phyloP scores from a whole-genome alignment of 2,329 filamentous ascomycete species.

The Calonectria pteridis region DNA sequence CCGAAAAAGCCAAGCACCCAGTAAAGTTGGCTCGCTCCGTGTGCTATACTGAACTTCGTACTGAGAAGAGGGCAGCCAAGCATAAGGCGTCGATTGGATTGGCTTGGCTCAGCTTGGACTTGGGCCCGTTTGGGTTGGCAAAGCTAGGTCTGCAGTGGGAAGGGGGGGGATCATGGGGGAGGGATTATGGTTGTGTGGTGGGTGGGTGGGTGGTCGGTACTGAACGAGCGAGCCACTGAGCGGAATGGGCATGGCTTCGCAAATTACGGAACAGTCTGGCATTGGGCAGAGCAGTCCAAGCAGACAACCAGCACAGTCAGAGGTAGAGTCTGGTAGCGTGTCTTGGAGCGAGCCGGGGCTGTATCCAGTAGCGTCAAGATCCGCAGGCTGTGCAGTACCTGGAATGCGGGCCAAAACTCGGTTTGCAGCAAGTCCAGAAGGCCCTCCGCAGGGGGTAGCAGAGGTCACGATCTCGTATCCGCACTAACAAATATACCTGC shows the following conservation, averaged over 20 bases:
- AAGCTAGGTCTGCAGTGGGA: constrained; percentile 28
- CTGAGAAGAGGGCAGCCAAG: constrained; percentile 30
- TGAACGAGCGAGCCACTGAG: constrained; percentile 21
- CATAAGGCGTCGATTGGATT: constrained; percentile 36
- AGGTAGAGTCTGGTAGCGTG: constrained; percentile 39
- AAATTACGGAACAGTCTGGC: constrained; percentile 25
- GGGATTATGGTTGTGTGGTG: neutral
- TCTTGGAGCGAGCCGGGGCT: constrained; percentile 25
- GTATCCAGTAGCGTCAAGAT: constrained; percentile 28
- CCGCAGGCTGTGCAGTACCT: constrained; percentile 45
- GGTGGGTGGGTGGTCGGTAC: constrained; percentile 3
- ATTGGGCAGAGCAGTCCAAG: constrained; percentile 10
- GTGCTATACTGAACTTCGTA: constrained; percentile 20
- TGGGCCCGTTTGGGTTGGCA: constrained; percentile 9
- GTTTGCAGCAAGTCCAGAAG: constrained; percentile 31
- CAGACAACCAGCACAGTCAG: neutral
- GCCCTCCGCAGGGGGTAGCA: constrained; percentile 21
- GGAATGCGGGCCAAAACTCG: constrained; percentile 33
- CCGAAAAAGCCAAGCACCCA: constrained; percentile 27
- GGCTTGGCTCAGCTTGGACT: constrained; percentile 37
- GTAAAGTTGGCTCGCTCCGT: constrained; percentile 25
- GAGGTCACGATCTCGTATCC: constrained; percentile 46
- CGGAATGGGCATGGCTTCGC: constrained; percentile 25
- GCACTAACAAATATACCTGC: constrained; percentile 44
- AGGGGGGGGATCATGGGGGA: constrained; percentile 28